Conservation (phyloP, 1,284 basidiomycete species). For the Sporisorium graminicola region DNA sequence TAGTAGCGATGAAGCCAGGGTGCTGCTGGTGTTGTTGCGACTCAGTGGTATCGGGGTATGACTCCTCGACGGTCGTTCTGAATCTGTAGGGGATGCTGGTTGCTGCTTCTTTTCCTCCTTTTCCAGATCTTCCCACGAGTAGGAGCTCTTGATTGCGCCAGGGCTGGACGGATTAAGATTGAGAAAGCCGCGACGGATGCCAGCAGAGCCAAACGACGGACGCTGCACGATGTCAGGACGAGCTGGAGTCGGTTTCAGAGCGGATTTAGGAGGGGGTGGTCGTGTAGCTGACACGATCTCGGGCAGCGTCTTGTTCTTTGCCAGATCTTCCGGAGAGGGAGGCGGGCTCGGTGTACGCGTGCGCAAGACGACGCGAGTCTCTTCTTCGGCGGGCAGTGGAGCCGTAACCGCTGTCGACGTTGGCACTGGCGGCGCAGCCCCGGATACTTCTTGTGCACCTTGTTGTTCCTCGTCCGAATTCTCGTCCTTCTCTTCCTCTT, state of each 20-base stretch:
- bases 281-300: conserved; percentile 47
- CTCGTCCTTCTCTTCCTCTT: conserved; percentile 52
- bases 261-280: conserved; percentile 48
- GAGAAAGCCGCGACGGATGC: conserved; percentile 56
- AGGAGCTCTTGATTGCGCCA: conserved; percentile 49
- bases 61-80: conserved; percentile 28
- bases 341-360: conserved; percentile 41
- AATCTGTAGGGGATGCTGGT: conserved; percentile 5
- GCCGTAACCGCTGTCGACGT: conserved; percentile 2
- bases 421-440: neutral
- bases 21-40: conserved; percentile 13
- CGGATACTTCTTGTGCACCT: neutral
- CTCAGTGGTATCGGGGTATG: conserved; percentile 35
- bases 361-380: conserved; percentile 46
- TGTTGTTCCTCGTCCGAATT: conserved; percentile 21
- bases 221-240: conserved; percentile 32
- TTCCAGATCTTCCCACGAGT: conserved; percentile 50
- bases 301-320: conserved; percentile 20
- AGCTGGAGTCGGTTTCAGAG: conserved; percentile 31
- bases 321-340: conserved; percentile 29
- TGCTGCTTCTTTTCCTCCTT: conserved; percentile 19
- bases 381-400: conserved; percentile 18
- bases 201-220: conserved; percentile 41
- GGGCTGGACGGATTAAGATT: conserved; percentile 57
- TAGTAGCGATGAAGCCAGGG: conserved; percentile 6